These are phyloP conservation scores for Aureobasidium sp. DNA, from an alignment of 2,329 filamentous ascomycete species.

Conservation along the genomic window DNA sequence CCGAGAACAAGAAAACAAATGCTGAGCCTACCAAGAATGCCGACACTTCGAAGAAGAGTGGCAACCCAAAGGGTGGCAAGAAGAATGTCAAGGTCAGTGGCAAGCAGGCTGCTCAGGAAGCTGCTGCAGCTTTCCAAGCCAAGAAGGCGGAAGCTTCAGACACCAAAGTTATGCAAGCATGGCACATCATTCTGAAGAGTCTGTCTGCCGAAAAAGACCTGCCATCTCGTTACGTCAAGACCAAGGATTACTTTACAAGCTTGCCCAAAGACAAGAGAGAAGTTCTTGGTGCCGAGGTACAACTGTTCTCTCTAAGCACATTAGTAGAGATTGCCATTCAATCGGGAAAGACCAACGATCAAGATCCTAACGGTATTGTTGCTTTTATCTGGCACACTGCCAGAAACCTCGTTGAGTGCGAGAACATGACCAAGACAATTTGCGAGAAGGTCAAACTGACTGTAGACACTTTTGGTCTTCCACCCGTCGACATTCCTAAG, in stretches of 20 bases:
- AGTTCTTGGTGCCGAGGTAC: conserved; percentile 36
- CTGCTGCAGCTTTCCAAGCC: conserved; percentile 33
- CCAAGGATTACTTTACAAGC: conserved; percentile 39
- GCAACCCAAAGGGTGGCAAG: conserved; percentile 25
- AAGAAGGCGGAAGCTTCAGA: conserved; percentile 33
- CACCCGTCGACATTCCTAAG: conserved; percentile 25
- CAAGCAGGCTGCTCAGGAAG: conserved; percentile 37
- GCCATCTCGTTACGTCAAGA: conserved; percentile 40
- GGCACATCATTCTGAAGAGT: conserved; percentile 37
- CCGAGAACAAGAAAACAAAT: not conserved
- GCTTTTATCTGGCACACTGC: conserved; percentile 40
- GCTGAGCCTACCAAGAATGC: conserved; percentile 15
- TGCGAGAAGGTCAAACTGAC: conserved; percentile 28
- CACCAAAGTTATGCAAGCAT: conserved; percentile 36
- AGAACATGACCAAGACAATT: conserved; percentile 35
- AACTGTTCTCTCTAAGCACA: conserved; percentile 42
- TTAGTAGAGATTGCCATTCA: conserved; percentile 42
- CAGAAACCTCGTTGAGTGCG: conserved; percentile 29
- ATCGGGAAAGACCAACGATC: conserved; percentile 27
- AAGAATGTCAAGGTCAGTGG: conserved; percentile 26
- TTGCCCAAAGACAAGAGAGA: conserved; percentile 32
- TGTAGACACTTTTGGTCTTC: conserved; percentile 31
- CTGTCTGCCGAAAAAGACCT: conserved; percentile 39
- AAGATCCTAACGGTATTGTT: conserved; percentile 31
- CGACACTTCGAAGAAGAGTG: conserved; percentile 17